Conservation (phyloP, 2,329 filamentous ascomycete genomes). For the Orbilia oligospora region DNA sequence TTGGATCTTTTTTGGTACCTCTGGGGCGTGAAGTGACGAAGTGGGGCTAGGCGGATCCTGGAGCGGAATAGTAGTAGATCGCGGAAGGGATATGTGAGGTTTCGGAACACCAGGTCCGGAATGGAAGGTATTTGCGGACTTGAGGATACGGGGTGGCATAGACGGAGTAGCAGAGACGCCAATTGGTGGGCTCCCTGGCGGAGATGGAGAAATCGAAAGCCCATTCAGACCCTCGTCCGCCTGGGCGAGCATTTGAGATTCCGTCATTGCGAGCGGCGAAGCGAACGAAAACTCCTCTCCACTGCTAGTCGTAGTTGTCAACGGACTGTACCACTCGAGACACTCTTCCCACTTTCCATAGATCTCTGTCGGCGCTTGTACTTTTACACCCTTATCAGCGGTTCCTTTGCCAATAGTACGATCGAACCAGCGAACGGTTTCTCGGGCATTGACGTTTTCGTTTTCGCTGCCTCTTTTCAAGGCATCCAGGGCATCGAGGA, state of each 20-base stretch:
- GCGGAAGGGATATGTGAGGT: constrained; percentile 38
- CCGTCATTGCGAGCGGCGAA: constrained; percentile 48
- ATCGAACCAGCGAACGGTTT: constrained; percentile 71
- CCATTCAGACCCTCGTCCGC: constrained; percentile 42
- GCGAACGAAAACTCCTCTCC: constrained; percentile 49
- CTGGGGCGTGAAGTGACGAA: constrained; percentile 34
- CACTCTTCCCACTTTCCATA: constrained; percentile 67
- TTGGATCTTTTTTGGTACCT: constrained; percentile 62
- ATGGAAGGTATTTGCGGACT: constrained; percentile 43
- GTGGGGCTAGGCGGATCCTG: constrained; percentile 42
- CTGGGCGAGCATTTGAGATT: constrained; percentile 54
- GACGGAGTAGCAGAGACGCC: constrained; percentile 16
- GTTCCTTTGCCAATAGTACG: constrained; percentile 69
- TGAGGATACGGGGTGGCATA: constrained; percentile 55
- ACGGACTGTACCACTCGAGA: constrained; percentile 56
- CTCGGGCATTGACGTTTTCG: constrained; percentile 70
- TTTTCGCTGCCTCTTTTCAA: constrained; percentile 64
- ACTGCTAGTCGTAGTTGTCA: constrained; percentile 44
- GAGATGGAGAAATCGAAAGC: constrained; percentile 51
- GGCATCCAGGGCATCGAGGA: constrained; percentile 64
- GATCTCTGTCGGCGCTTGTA: constrained; percentile 71
- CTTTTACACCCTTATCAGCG: constrained; percentile 68
- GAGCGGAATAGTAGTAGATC: constrained; percentile 34
- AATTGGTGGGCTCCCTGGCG: constrained; percentile 48
- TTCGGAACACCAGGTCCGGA: constrained; percentile 32